Percentiles rank a stretch among this genome's conserved stretches.
These are phyloP conservation scores for Kwoniella pini DNA, from an alignment of 768 basidiomycete species.

Conservation along the genomic window DNA sequence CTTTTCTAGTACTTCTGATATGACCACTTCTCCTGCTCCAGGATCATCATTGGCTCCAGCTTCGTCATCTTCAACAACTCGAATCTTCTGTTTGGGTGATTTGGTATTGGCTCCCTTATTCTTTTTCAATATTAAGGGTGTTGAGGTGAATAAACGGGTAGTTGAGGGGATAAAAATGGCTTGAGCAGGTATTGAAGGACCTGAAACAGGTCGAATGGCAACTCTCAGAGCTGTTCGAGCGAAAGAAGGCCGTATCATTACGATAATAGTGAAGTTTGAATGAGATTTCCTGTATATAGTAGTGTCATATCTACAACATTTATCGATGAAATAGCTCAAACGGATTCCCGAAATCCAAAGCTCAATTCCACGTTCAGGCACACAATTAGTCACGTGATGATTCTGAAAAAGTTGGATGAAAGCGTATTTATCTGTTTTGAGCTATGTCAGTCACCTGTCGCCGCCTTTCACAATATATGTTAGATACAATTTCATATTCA, in stretches of 20 bases:
- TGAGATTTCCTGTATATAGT: too few relatives aligned
- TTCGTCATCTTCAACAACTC: slow-evolving; percentile 20
- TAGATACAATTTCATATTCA: too few relatives aligned
- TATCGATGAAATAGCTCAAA: too few relatives aligned
- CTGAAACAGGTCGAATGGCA: neutral
- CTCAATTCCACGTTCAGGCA: neutral
- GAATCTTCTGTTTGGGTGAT: slow-evolving; percentile 29
- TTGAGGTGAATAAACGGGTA: slow-evolving; percentile 24
- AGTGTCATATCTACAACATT: too few relatives aligned
- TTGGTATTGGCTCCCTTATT: slow-evolving; percentile 20
- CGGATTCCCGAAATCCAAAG: too few relatives aligned
- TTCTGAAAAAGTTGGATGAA: slow-evolving; percentile 10
- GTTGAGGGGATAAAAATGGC: neutral
- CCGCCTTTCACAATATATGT: too few relatives aligned
- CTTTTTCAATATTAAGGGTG: slow-evolving; percentile 27
- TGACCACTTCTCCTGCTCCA: slow-evolving; percentile 17
- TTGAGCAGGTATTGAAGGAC: slow-evolving; percentile 1
- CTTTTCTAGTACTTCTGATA: slow-evolving; percentile 38
- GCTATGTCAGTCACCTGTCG: too few relatives aligned
- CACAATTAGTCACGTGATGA: slow-evolving; percentile 6
- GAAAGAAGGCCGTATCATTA: neutral
- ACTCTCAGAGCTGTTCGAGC: slow-evolving; percentile 1
- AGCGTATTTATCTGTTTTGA: neutral
- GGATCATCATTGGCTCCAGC: slow-evolving; percentile 21
- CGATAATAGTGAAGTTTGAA: too few relatives aligned